phyloP scores from a whole-genome alignment of 352 stramenopile species.

The Phytophthora hybrid region DNA sequence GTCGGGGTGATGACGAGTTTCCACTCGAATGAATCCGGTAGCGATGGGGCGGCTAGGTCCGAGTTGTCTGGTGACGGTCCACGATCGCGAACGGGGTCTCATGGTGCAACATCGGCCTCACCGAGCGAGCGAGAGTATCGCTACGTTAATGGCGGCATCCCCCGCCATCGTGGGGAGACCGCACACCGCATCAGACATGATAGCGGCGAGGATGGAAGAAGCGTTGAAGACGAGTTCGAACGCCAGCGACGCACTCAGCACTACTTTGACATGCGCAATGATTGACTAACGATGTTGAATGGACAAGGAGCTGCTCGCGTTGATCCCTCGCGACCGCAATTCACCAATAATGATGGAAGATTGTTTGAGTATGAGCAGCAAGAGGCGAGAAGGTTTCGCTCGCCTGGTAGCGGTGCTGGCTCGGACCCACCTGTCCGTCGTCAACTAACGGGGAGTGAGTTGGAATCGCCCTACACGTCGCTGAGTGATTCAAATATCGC shows the following conservation, averaged over 20 bases:
- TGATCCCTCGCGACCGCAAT: background rate
- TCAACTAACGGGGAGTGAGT: slow-evolving; percentile 7
- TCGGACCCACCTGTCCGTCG: slow-evolving; percentile 23
- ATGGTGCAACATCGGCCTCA: background rate
- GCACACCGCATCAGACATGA: slow-evolving; percentile 12
- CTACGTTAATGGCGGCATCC: slow-evolving; percentile 22
- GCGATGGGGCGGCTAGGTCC: slow-evolving; percentile 12
- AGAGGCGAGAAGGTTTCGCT: slow-evolving; percentile 13
- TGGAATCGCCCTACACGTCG: slow-evolving; percentile 34
- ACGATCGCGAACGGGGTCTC: slow-evolving; percentile 28
- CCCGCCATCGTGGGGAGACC: slow-evolving; percentile 13
- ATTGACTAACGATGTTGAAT: slow-evolving; percentile 32
- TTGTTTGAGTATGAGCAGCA: slow-evolving; percentile 24
- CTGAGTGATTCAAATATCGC: slow-evolving; percentile 32
- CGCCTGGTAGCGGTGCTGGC: slow-evolving; percentile 15
- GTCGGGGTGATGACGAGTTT: slow-evolving; percentile 23
- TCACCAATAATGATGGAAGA: slow-evolving; percentile 3
- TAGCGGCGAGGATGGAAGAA: slow-evolving; percentile 20
- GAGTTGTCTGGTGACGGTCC: slow-evolving; percentile 41
- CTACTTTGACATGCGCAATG: slow-evolving; percentile 44
- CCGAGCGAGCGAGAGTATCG: slow-evolving; percentile 19
- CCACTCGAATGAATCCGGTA: slow-evolving; percentile 30
- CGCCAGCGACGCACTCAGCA: slow-evolving; percentile 36
- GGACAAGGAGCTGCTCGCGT: slow-evolving; percentile 4
- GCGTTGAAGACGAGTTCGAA: slow-evolving; percentile 14